Evolutionary conservation across 2,329 filamentous ascomycete genomes (phyloP), one percentile per base, ranked within the genome.

Genomic region (Rutstroemia sp.): DNA sequence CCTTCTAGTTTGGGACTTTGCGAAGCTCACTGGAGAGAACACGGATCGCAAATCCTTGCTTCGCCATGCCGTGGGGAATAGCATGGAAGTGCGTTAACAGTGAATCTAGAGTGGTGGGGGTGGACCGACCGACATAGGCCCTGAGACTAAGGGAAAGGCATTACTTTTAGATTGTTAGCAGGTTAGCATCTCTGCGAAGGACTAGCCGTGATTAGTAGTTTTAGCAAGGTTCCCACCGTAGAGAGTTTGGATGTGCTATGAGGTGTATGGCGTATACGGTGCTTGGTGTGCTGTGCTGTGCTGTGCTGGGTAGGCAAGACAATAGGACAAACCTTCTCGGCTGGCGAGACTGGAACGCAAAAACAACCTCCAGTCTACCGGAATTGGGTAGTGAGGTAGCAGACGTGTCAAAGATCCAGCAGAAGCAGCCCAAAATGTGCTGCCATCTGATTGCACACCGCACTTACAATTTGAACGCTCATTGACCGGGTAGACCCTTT

Each of bases 371-470:
- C 7, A 25, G 42, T 21, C 42, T 10, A 34, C 30, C 9, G 10
- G 30, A 34, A 34, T 34, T 12, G 30, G 30, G 30, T 34, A 34
- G 30, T 9, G 9, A 34, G 30, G 30, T 4, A 39, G 46, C 44
- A 19, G n/a, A 34, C 14, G 23, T 40, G 21, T 40, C 17, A 40
- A 17, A 40, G 17, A 39, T 39, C 17, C 16, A 14, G 9, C 17
- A 42, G 27, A 36, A 38, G 48, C 19, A 27, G 19, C 30, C 30
- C 30, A 34, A 12, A 40, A 39, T 44, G 39, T 48, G 47, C 27
- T 47, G 40, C 40, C 36, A 47, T 55, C 46, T 55, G 53, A 55
- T 48, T 40, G 46, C 45, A 50, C 46, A 55, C 53, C 53, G 36
- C 27, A 53, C 39, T 36, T 53, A 52, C 34, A 3, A 7, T 25